Base-by-base conservation (phyloP, 108 stramenopile species). In the Skeletonema menzelii region DNA sequence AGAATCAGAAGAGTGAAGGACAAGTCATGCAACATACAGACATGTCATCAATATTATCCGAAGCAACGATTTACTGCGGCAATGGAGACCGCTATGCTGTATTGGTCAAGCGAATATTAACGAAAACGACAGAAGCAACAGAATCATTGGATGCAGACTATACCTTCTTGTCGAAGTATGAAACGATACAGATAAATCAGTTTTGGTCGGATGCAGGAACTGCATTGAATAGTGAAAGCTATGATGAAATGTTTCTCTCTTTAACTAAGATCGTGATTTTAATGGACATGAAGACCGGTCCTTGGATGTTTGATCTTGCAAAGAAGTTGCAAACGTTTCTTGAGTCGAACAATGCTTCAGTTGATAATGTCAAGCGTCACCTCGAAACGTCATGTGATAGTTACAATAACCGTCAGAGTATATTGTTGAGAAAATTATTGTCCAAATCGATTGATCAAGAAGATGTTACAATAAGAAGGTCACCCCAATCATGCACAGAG, bases 71-170 rank as follows among this genome's bases (percentile, higher is more conserved):
- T 11, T 78, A 56, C 32, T 78, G 77, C 55, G 77, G 77, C 12
- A 78, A 64, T 40, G 74, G 74, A 12, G 77, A 71, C 40, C 59
- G 77, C 58, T 70, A 78, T 61, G 69, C 77, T 35, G 71, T 42
- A 8, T 27, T 78, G 59, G 77, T 72, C 55, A 78, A 78, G 40
- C 35, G 77, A 61, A 70, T 78, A 13, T 24, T 71, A 20, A 27
- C 44, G 10, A 77, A 78, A 27, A 30, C 76, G 15, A 40, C 20
- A 40, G 56, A 67, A 19, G 26, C 27, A 56, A 19, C 42, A 56
- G 5, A 32, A 58, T 17, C n/a, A n/a, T 20, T 8, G 2, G 55
- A 66, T 32, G 24, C 44, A 0, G n/a, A 35, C 7, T 27, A 26
- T 40, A 24, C 26, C 22, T 42, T 11, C 27, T 56, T 64, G 28